Evolutionary conservation across 495 filamentous ascomycete genomes (phyloP).

Genomic region (Hypoxylon trugodes): DNA sequence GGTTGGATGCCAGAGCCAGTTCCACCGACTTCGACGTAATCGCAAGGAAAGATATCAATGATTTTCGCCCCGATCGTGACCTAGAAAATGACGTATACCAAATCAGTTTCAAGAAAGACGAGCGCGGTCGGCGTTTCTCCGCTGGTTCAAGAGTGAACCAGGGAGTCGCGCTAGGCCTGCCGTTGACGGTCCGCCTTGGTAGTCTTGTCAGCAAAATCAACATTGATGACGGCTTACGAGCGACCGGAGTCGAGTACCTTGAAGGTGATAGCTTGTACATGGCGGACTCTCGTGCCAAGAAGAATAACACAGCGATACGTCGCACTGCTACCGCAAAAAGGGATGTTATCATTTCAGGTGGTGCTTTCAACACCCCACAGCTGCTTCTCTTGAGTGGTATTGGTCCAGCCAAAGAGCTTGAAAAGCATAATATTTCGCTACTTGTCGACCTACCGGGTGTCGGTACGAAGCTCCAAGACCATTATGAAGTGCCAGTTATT

Average conservation of each 20-base stretch:
- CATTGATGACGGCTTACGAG: no score
- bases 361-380: constrained; percentile 68
- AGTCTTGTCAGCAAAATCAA: constrained; percentile 51
- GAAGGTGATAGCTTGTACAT: constrained; percentile 66
- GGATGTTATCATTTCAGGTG: constrained; percentile 71
- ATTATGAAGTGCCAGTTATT: constrained; percentile 64
- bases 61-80: background rate
- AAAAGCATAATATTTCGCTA: constrained; percentile 57
- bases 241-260: constrained; percentile 70
- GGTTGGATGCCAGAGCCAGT: background rate
- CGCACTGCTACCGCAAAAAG: constrained; percentile 59
- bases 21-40: background rate
- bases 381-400: constrained; percentile 71
- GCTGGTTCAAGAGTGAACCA: background rate
- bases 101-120: background rate
- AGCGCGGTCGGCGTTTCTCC: background rate
- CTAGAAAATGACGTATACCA: background rate
- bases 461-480: constrained; percentile 73
- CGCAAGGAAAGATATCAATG: background rate
- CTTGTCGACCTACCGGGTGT: constrained; percentile 66
- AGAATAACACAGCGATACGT: constrained; percentile 45
- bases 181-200: constrained; percentile 65
- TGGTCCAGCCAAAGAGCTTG: constrained; percentile 60
- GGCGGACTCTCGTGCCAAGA: constrained; percentile 57
- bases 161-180: no score